Evolutionary conservation across 345 rosid species (phyloP), one percentile per base, ranked within the genome.

Genomic region (Aquilaria yunnanensis): DNA sequence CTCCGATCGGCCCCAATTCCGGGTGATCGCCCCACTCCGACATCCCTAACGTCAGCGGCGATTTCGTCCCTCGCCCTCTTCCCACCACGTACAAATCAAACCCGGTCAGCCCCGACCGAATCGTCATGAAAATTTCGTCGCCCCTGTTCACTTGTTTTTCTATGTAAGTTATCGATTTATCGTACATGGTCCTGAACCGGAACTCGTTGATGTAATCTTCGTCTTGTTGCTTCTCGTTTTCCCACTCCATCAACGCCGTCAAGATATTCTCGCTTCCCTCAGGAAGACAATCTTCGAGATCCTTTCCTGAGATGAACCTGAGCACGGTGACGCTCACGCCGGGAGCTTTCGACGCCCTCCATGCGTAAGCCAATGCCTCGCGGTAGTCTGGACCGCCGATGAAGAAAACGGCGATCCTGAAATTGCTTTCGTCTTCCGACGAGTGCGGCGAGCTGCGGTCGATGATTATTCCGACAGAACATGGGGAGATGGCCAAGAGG

Each of bases 381-480:
- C 86, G 79, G 59, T 81, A 80, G 32, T 81, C 85, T 1, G 75
- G 68, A 11, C 84, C 89, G 0, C 82, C 77, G 3, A 75, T 10
- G 60, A 79, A 84, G 41, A 81, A 14, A 79, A 79, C 56, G 29
- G 63, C 45, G 1, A 78, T 9, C 33, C 62, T 23, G 23, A 23
- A 23, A 23, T 23, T 23, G 23, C 23, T 23, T 23, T 23, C 23
- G 23, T 23, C 23, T 0, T 23, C 23, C 23, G 23, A 23, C 23
- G 23, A 23, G 23, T 23, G 23, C 23, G 23, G 31, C 32, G 31
- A 78, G 43, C 97, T 89, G 32, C 81, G 84, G 67, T 86, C 86
- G 16, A 90, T 85, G 10, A 88, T 72, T 13, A 86, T 70, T 16
- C 86, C 93, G 1, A 86, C 78, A 2, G 96, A 75, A 65, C 91